phyloP scores from a whole-genome alignment of 2,329 filamentous ascomycete species.

The Aspergillus persii region DNA sequence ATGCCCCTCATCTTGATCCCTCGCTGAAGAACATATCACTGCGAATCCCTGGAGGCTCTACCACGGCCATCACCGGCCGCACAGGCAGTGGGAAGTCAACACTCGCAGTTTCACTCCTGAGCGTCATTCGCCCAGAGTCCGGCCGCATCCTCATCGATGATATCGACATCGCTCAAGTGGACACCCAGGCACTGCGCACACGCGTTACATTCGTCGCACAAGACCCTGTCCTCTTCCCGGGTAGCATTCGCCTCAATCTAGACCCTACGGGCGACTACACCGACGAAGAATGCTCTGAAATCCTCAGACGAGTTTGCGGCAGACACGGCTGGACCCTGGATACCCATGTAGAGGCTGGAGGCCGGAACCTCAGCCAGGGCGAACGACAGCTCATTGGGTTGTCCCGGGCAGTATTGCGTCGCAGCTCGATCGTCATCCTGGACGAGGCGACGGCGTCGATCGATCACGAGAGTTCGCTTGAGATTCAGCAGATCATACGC shows the following conservation, averaged over 20 bases:
- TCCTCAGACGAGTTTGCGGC: constrained; percentile 55
- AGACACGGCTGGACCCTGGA: constrained; percentile 56
- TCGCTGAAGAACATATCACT: constrained; percentile 69
- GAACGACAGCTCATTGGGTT: constrained; percentile 65
- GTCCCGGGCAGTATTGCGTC: constrained; percentile 59
- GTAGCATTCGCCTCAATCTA: constrained; percentile 60
- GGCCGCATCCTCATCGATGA: constrained; percentile 61
- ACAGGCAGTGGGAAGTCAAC: constrained; percentile 83
- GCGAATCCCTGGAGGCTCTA: constrained; percentile 72
- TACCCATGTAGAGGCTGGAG: constrained; percentile 59
- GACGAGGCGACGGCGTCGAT: constrained; percentile 67
- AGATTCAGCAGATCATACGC: constrained; percentile 37
- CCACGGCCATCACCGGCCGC: constrained; percentile 75
- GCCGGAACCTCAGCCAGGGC: constrained; percentile 62
- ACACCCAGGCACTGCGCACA: constrained; percentile 58
- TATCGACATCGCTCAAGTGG: constrained; percentile 59
- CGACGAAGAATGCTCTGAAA: constrained; percentile 53
- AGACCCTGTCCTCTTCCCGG: constrained; percentile 65
- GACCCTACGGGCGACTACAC: constrained; percentile 59
- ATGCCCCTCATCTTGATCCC: constrained; percentile 73
- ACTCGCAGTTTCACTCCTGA: constrained; percentile 61
- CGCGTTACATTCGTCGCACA: constrained; percentile 67
- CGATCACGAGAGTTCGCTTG: constrained; percentile 59
- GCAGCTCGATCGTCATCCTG: constrained; percentile 62
- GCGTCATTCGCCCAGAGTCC: constrained; percentile 52